Conservation (phyloP, 345 rosid genomes). For the Cardamine resedifolia region DNA sequence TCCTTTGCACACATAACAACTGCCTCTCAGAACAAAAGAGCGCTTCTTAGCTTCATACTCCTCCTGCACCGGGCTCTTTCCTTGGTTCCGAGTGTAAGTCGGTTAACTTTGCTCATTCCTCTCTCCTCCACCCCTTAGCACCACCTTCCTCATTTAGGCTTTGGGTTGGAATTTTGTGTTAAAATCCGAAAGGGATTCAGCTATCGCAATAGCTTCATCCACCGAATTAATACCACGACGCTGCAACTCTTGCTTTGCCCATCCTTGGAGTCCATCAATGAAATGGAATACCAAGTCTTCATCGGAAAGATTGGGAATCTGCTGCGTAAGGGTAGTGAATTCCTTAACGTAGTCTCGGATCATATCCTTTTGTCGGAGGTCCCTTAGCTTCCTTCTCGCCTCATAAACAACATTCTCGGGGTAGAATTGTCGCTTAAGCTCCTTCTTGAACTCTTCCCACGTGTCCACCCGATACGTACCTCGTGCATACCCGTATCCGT, state of each 20-base stretch:
- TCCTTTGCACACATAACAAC: too few species aligned
- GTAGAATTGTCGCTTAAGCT: too few species aligned
- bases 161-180: too few species aligned
- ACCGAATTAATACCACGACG: background rate
- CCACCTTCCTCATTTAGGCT: background rate
- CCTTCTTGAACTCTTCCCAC: too few species aligned
- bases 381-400: too few species aligned
- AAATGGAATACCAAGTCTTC: background rate
- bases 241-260: background rate
- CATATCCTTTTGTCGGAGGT: background rate
- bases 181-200: background rate
- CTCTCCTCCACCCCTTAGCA: background rate
- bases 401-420: too few species aligned
- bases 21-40: too few species aligned
- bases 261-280: background rate
- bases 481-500: too few species aligned
- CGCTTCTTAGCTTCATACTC: background rate
- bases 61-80: too few species aligned
- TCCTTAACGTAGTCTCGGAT: background rate
- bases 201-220: background rate
- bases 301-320: background rate
- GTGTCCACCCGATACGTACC: too few species aligned
- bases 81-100: too few species aligned
- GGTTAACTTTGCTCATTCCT: too few species aligned
- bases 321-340: background rate